Base-by-base conservation (phyloP, 495 filamentous ascomycete species). In the Hyphodiscus hymeniophilus region DNA sequence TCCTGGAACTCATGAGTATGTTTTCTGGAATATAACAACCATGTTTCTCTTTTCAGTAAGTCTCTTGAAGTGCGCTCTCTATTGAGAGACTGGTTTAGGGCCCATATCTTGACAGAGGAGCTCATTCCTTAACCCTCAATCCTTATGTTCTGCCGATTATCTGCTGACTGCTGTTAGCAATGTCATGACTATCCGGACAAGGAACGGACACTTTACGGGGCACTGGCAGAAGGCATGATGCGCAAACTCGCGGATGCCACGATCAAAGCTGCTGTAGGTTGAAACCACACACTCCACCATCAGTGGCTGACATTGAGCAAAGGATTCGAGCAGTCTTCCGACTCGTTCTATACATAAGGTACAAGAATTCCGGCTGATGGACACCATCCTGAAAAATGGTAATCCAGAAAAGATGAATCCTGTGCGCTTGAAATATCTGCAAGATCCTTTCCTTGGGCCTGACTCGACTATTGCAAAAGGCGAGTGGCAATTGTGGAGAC, bases 11-110 rank as follows among this genome's bases (percentile, higher is more conserved):
- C 58, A 51, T 44, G 41, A 45, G 17, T 61, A 58, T 32, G 39
- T 50, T 30, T 61, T 58, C 49, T 61, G 54, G 55, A 58, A 56
- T n/a, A 50, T 61, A 11, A 38, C 58, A 2, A 51, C 48, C 8
- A 54, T 52, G 52, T 53, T 56, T 38, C 20, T 60, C 7, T 54
- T 45, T 38, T 55, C 57, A 7, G 53, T 53, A 45, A 49, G 45
- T 39, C 13, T 47, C 11, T 16, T 4, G 34, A 38, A 38, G 3
- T 13, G 13, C 34, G 4, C 34, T 38, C 34, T 18, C 13, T 38
- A 38, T n/a, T n/a, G n/a, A n/a, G n/a, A n/a, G n/a, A n/a, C n/a
- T n/a, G n/a, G n/a, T n/a, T n/a, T n/a, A n/a, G n/a, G n/a, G n/a
- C n/a, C n/a, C n/a, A n/a, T n/a, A n/a, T n/a, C n/a, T n/a, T n/a